These are phyloP conservation scores for Rickenella mellea DNA, from an alignment of 768 basidiomycete genomes.

Conservation along the genomic window DNA sequence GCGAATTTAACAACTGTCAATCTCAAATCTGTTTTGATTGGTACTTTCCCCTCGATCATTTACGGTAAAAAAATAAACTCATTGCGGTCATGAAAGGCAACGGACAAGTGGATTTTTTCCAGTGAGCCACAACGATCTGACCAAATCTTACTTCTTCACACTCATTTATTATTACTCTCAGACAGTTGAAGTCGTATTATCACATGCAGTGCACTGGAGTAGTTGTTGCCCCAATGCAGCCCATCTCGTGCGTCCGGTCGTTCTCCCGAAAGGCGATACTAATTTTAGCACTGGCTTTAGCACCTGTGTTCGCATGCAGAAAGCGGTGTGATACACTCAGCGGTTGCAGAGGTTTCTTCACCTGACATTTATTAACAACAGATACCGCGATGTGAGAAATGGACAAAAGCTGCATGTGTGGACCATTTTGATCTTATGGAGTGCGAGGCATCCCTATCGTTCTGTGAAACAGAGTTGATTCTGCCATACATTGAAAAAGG, in stretches of 20 bases:
- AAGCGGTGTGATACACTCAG: conserved; percentile 26
- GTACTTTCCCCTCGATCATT: conserved; percentile 11
- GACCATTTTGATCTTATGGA: conserved; percentile 56
- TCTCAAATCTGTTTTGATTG: conserved; percentile 11
- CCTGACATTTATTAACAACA: conserved; percentile 14
- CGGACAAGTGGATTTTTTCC: not conserved
- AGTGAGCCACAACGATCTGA: not conserved
- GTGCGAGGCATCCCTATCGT: conserved; percentile 41
- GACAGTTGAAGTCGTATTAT: conserved; percentile 31
- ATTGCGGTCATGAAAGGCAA: not conserved
- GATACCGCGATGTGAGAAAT: conserved; percentile 60
- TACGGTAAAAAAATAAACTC: not conserved
- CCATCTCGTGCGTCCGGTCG: conserved; percentile 28
- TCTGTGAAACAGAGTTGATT: conserved; percentile 24
- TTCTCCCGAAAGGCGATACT: conserved; percentile 2
- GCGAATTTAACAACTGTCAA: conserved; percentile 23
- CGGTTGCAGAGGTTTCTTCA: not conserved
- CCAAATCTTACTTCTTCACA: conserved; percentile 20
- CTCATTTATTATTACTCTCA: conserved; percentile 32
- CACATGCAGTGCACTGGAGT: conserved; percentile 49
- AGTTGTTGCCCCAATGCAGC: conserved; percentile 35
- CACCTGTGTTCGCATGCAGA: conserved; percentile 50
- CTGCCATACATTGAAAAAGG: conserved; percentile 13
- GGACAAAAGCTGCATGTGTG: conserved; percentile 49
- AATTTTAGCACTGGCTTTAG: not conserved